Conservation (phyloP, 2,329 filamentous ascomycete species). For the Scedosporium apiospermum region DNA sequence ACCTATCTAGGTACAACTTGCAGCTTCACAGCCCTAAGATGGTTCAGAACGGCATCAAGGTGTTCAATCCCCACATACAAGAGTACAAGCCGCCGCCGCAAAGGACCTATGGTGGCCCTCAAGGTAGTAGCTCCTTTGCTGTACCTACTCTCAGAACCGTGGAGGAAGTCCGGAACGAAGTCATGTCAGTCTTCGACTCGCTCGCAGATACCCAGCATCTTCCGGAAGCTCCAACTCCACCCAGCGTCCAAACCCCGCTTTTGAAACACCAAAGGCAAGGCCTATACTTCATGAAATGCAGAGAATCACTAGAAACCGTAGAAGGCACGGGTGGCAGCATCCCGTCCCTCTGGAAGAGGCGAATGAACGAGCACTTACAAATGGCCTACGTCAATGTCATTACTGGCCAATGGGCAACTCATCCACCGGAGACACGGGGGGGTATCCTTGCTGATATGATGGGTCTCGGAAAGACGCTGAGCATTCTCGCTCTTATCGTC, state of each 20-base stretch:
- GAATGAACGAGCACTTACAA: slow-evolving; percentile 28
- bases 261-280: slow-evolving; percentile 86
- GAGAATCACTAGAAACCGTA: slow-evolving; percentile 58
- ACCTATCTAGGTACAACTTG: slow-evolving; percentile 53
- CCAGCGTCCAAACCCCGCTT: slow-evolving; percentile 54
- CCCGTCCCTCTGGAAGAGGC: slow-evolving; percentile 65
- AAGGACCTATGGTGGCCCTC: slow-evolving; percentile 21
- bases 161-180: slow-evolving; percentile 79
- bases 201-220: slow-evolving; percentile 68
- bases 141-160: slow-evolving; percentile 49
- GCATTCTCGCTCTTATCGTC: slow-evolving; percentile 69
- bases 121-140: slow-evolving; percentile 10
- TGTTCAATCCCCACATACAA: slow-evolving; percentile 67
- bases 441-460: slow-evolving; percentile 80
- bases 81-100: slow-evolving; percentile 33
- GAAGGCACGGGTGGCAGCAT: slow-evolving; percentile 50
- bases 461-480: slow-evolving; percentile 81
- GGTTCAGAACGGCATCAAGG: slow-evolving; percentile 57
- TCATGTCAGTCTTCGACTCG: slow-evolving; percentile 80
- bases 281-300: slow-evolving; percentile 72
- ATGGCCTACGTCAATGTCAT: slow-evolving; percentile 69
- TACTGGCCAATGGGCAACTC: slow-evolving; percentile 55
- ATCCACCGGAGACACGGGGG: slow-evolving; percentile 55
- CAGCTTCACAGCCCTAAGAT: slow-evolving; percentile 58
- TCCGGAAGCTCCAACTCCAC: slow-evolving; percentile 59